Conservation (phyloP, 2,329 filamentous ascomycete genomes). For the Cyphellophora attinorum region DNA sequence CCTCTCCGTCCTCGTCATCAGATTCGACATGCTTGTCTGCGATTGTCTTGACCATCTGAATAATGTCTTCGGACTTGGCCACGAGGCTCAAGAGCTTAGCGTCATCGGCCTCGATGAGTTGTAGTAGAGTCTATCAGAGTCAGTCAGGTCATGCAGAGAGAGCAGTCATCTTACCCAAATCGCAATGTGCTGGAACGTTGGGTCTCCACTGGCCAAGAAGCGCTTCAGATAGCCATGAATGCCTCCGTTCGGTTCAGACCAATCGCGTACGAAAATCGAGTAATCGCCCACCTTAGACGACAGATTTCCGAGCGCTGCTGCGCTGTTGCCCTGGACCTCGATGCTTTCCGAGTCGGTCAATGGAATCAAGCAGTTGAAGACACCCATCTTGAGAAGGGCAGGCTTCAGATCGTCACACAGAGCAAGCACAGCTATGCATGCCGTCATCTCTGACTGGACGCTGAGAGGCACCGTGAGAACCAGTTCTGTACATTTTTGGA, state of each 20-base stretch:
- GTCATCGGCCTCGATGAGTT: slow-evolving; percentile 92
- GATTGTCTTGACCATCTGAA: slow-evolving; percentile 84
- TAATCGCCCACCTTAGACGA: slow-evolving; percentile 98
- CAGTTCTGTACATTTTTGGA: slow-evolving; percentile 97
- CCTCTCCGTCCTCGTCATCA: slow-evolving; percentile 76
- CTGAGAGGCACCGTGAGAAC: slow-evolving; percentile 87
- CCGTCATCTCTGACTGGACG: slow-evolving; percentile 98
- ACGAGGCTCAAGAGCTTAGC: slow-evolving; percentile 80
- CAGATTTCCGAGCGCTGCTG: slow-evolving; percentile 86
- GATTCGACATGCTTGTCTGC: slow-evolving; percentile 81
- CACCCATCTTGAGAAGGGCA: slow-evolving; percentile 78
- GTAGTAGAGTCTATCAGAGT: slow-evolving; percentile 60
- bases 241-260: slow-evolving; percentile 83
- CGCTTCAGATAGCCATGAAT: slow-evolving; percentile 91
- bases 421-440: slow-evolving; percentile 93
- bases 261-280: slow-evolving; percentile 88
- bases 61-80: slow-evolving; percentile 79
- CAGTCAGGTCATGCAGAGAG: background rate
- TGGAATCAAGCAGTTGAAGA: slow-evolving; percentile 93
- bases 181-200: slow-evolving; percentile 97
- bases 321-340: slow-evolving; percentile 96
- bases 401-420: slow-evolving; percentile 92
- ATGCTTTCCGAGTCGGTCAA: slow-evolving; percentile 92
- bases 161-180: slow-evolving; percentile 66
- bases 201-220: slow-evolving; percentile 87